Percentiles rank a stretch among this genome's conserved stretches.
These are phyloP conservation scores for Thelonectria olida DNA, from an alignment of 2,329 filamentous ascomycete genomes.

Conservation along the genomic window DNA sequence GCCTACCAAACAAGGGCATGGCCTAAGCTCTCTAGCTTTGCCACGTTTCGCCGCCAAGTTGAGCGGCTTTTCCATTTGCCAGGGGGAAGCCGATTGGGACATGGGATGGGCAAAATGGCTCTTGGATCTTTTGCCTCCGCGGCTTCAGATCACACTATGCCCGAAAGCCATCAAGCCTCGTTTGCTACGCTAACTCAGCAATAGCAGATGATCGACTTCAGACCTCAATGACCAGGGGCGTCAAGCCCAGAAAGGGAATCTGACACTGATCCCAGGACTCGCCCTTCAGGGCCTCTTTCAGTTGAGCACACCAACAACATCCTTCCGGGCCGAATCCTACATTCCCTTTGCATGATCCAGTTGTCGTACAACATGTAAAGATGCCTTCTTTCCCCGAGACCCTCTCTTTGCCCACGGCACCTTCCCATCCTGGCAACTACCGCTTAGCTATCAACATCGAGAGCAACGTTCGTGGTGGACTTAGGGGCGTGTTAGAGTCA, in stretches of 20 bases:
- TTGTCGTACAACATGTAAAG: not conserved
- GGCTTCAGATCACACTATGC: not conserved
- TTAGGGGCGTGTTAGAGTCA: not conserved
- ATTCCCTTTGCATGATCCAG: not conserved
- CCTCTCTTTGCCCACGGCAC: slow-evolving; percentile 8
- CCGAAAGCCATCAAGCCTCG: not conserved
- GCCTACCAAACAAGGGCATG: slow-evolving; percentile 5
- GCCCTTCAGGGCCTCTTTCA: not conserved
- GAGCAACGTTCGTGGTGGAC: not conserved
- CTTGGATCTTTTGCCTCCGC: not conserved
- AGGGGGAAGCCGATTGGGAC: not conserved
- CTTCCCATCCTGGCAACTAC: not conserved
- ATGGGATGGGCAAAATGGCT: not conserved
- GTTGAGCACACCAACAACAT: not conserved
- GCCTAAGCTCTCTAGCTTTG: slow-evolving; percentile 6
- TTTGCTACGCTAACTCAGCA: slow-evolving; percentile 7
- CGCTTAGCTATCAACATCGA: not conserved
- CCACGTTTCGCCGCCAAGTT: not conserved
- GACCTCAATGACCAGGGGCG: not conserved
- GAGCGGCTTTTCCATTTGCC: not conserved
- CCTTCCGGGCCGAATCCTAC: slow-evolving; percentile 3
- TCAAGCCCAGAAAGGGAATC: not conserved
- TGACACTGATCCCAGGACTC: slow-evolving; percentile 2
- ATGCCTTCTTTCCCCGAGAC: not conserved
- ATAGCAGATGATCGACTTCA: slow-evolving; percentile 17